Conservation (phyloP, 73 alveolate species). For the Durusdinium trenchii region DNA sequence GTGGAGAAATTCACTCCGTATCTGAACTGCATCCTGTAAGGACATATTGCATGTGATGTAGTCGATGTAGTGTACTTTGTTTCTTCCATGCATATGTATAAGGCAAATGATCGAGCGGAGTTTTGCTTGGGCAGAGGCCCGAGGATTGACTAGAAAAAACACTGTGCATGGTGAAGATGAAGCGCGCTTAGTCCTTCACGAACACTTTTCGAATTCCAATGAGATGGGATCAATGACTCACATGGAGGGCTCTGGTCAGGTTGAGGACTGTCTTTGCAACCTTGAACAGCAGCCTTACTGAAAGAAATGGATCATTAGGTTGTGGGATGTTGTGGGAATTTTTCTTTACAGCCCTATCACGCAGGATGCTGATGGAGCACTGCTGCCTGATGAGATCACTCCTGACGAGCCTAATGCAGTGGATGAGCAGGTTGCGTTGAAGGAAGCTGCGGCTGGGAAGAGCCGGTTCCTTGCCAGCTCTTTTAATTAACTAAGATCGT, state of each 20-base stretch:
- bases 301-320: neutral
- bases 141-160: neutral
- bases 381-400: neutral
- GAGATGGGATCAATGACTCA: neutral
- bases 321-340: neutral
- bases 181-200: neutral
- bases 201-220: neutral
- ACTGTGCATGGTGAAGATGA: conserved; percentile 15
- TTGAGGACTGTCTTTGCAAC: neutral
- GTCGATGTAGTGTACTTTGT: neutral
- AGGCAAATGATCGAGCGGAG: conserved; percentile 9
- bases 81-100: neutral
- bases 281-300: neutral
- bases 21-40: neutral
- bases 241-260: neutral
- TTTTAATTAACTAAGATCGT: too few relatives aligned
- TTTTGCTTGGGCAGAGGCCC: neutral
- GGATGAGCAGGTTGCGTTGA: too few relatives aligned
- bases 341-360: neutral
- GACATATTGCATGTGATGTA: neutral
- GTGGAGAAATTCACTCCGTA: neutral
- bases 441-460: too few relatives aligned
- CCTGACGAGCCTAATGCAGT: too few relatives aligned
- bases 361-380: conserved; percentile 46
- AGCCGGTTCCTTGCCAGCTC: too few relatives aligned